Percentiles rank a stretch among this genome's conserved stretches.
phyloP scores from a whole-genome alignment of 2,329 filamentous ascomycete genomes.

The Diaporthe amygdali region DNA sequence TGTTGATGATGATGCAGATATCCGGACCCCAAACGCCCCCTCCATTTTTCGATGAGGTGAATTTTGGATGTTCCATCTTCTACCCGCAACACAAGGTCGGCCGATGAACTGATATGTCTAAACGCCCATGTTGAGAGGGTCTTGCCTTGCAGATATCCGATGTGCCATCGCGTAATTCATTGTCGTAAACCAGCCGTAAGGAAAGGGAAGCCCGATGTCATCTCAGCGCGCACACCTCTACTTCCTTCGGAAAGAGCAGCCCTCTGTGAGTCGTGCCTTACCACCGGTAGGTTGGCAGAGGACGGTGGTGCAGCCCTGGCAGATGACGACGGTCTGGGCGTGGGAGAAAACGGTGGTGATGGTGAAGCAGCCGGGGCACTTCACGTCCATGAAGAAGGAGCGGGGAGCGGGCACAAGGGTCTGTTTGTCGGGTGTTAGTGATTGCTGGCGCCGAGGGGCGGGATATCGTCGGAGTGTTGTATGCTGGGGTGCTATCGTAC shows the following conservation, averaged over 20 bases:
- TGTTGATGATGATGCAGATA: constrained; percentile 70
- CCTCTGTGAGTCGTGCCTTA: constrained; percentile 98
- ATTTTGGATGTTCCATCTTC: constrained; percentile 71
- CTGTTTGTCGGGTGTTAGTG: constrained; percentile 48
- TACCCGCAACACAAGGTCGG: constrained; percentile 62
- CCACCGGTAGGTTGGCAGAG: constrained; percentile 99
- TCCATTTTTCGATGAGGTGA: constrained; percentile 60
- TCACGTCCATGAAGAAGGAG: constrained; percentile 99
- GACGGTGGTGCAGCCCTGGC: constrained; percentile 98
- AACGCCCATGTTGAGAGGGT: constrained; percentile 53
- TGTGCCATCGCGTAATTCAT: constrained; percentile 50
- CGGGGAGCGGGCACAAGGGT: constrained; percentile 93
- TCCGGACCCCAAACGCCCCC: constrained; percentile 80
- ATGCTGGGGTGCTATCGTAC: constrained; percentile 54
- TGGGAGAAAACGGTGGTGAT: constrained; percentile 99
- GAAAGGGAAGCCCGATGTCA: constrained; percentile 46
- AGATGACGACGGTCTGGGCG: constrained; percentile 99
- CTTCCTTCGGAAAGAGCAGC: constrained; percentile 99
- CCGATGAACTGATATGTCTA: constrained; percentile 44
- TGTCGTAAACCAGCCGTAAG: constrained; percentile 52
- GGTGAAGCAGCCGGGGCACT: constrained; percentile 99
- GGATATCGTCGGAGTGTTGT: neutral
- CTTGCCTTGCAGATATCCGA: constrained; percentile 63
- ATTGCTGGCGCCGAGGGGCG: neutral
- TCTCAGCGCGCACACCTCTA: constrained; percentile 63